Evolutionary conservation across 73 alveolate species (phyloP), one percentile per base, ranked within the genome.

Genomic region (Breviolum minutum): DNA sequence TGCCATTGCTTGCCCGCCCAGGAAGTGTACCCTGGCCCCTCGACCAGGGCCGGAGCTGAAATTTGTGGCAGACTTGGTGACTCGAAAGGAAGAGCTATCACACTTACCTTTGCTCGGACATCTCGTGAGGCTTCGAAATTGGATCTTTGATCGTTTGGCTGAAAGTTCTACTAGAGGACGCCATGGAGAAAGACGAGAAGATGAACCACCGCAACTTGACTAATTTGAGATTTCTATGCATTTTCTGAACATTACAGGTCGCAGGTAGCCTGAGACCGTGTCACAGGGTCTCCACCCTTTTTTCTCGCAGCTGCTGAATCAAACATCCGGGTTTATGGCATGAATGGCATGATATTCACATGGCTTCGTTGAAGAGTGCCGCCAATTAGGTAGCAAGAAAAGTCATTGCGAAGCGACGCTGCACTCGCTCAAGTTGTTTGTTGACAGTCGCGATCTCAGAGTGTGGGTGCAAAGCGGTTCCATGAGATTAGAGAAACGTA

Each of bases 51-150:
- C 80, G 8, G 98, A 73, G 66, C 26, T 92, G 64, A 22, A 83
- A 5, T 92, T 92, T 76, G 98, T 92, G 68, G 32, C 98, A 22
- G 98, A 63, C 69, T 12, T 92, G 80, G 90, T 74, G 68, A 92
- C n/a, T 84, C 92, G 92, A 60, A 83, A 83, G 70, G 90, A 92
- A 13, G 81, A 92, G 98, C 81, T 92, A 2, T 83, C 98, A 5
- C 98, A 92, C 62, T 64, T 92, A 80, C 98, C 98, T 7, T 29
- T 92, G 79, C 90, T 92, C 54, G 90, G 81, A 54, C 90, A 92
- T 2, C 27, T 30, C 48, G 81, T 92, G 26, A 69, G 63, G 60
- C 60, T 92, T 48, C 98, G 70, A 64, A 92, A 92, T 48, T 92
- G 98, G 97, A 91, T 91, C 76, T 91, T 73, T 24, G 97, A 91